Evolutionary conservation across 208 protist species (phyloP), one percentile per base, ranked within the genome.

Genomic region (Porcisia deanei): DNA sequence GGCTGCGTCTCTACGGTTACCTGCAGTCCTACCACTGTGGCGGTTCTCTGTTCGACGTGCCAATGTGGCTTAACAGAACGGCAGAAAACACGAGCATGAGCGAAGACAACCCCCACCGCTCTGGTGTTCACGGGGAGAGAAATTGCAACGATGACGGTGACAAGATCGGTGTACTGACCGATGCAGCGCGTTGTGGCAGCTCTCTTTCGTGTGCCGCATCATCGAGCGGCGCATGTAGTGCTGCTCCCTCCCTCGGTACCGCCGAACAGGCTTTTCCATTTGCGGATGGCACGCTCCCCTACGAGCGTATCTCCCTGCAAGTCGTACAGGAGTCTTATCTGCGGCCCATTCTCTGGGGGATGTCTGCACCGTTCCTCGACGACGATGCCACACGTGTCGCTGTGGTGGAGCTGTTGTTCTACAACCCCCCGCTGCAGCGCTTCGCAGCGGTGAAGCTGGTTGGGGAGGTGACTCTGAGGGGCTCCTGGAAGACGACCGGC

Each of bases 21-120:
- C 67, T 87, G n/a, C 53, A 69, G 61, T 64, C 47, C 18, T 91
- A 89, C 59, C 80, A 91, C 79, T 91, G 88, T 61, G 85, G 88
- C 47, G 88, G 88, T 10, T 91, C 80, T 60, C 68, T 81, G 68
- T 85, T 89, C 61, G 83, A 89, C 41, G 69, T 85, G 2, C 85
- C 88, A 16, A 69, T 85, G 20, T 90, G 79, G 79, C 39, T 78
- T 3, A 22, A 12, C n/a, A 43, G 60, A 18, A 41, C n/a, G 58
- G 59, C 59, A 30, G 8, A 3, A 52, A 12, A 52, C 47, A 52
- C 47, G 10, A 5, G 47, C 47, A 52, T 52, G 8, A 12, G 47
- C 10, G 47, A 12, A 52, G 10, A 14, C 47, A 52, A 52, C 47
- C 47, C 5, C 0, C 47, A 5, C 10, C 47, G 47, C 47, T 52